Conservation (phyloP, 2,329 filamentous ascomycete species). For the Aspergillus costaricaensis region DNA sequence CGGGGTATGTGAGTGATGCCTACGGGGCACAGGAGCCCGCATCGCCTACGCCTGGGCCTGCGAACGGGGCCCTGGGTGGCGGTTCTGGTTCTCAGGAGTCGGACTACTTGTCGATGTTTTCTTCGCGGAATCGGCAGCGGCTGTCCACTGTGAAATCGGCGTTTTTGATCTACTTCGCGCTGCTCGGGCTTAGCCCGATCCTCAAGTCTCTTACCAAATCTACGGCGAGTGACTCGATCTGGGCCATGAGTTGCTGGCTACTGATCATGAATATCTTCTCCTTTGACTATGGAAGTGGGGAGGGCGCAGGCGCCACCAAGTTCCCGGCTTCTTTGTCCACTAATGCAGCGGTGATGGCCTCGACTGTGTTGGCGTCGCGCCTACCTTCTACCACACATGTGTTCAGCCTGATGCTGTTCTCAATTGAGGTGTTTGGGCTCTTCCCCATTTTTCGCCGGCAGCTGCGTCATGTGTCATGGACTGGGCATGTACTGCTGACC, state of each 20-base stretch:
- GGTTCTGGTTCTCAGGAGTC: slow-evolving; percentile 27
- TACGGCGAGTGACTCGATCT: slow-evolving; percentile 92
- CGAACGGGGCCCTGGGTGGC: slow-evolving; percentile 23
- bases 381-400: slow-evolving; percentile 90
- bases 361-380: slow-evolving; percentile 86
- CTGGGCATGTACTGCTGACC: slow-evolving; percentile 76
- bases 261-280: slow-evolving; percentile 96
- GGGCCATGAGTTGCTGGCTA: slow-evolving; percentile 93
- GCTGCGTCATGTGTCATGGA: slow-evolving; percentile 77
- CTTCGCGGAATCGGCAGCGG: slow-evolving; percentile 61
- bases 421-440: slow-evolving; percentile 93
- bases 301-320: slow-evolving; percentile 46
- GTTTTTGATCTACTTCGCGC: slow-evolving; percentile 85
- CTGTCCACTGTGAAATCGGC: slow-evolving; percentile 89
- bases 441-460: slow-evolving; percentile 97
- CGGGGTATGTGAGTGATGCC: slow-evolving; percentile 45
- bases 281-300: slow-evolving; percentile 83
- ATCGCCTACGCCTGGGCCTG: slow-evolving; percentile 21
- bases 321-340: slow-evolving; percentile 73
- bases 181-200: slow-evolving; percentile 90
- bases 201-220: slow-evolving; percentile 94
- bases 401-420: slow-evolving; percentile 92
- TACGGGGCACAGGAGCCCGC: slow-evolving; percentile 49
- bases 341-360: slow-evolving; percentile 95
- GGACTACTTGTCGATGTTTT: slow-evolving; percentile 41